phyloP scores from a whole-genome alignment of 1,284 basidiomycete genomes.

The Trametes sp. region DNA sequence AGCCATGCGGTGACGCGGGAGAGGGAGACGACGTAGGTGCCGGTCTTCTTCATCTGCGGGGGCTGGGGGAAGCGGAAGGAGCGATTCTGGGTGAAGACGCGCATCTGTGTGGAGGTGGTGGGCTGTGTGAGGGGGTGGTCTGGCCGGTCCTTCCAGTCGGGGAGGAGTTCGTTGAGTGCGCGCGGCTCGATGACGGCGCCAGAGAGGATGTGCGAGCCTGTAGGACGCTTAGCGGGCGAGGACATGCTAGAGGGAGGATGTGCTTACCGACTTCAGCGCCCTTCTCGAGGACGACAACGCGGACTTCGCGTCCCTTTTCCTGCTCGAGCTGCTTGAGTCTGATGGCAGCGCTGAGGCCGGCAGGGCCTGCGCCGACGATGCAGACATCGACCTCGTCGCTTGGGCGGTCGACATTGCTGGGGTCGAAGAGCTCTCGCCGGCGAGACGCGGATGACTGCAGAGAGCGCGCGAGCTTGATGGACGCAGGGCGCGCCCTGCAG shows the following conservation, averaged over 20 bases:
- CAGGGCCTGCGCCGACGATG: conserved; percentile 96
- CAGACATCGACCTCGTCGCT: conserved; percentile 95
- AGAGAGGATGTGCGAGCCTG: conserved; percentile 95
- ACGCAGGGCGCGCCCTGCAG: conserved; percentile 9
- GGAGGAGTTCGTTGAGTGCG: conserved; percentile 92
- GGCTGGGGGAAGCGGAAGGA: conserved; percentile 94
- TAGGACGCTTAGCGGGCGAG: not conserved
- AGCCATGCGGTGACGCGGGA: conserved; percentile 93
- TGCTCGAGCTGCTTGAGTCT: conserved; percentile 93
- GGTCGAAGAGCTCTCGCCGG: conserved; percentile 54
- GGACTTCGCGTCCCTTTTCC: conserved; percentile 80
- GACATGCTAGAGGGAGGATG: conserved; percentile 28
- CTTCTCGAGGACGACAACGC: conserved; percentile 97
- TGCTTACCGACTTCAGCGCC: conserved; percentile 88
- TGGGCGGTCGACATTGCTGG: conserved; percentile 70
- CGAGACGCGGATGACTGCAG: conserved; percentile 42
- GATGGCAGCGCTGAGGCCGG: conserved; percentile 96
- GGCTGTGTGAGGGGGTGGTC: conserved; percentile 80
- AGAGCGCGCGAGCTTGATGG: conserved; percentile 19
- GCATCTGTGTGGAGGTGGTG: conserved; percentile 86
- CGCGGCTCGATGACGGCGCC: conserved; percentile 96
- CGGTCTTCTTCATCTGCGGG: conserved; percentile 95
- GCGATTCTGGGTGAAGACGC: conserved; percentile 78
- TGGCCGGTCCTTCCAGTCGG: conserved; percentile 75
- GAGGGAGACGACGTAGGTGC: conserved; percentile 94